Evolutionary conservation across 768 basidiomycete species (phyloP), one percentile per base, ranked within the genome.

Genomic region (Ephemerocybe angulata): DNA sequence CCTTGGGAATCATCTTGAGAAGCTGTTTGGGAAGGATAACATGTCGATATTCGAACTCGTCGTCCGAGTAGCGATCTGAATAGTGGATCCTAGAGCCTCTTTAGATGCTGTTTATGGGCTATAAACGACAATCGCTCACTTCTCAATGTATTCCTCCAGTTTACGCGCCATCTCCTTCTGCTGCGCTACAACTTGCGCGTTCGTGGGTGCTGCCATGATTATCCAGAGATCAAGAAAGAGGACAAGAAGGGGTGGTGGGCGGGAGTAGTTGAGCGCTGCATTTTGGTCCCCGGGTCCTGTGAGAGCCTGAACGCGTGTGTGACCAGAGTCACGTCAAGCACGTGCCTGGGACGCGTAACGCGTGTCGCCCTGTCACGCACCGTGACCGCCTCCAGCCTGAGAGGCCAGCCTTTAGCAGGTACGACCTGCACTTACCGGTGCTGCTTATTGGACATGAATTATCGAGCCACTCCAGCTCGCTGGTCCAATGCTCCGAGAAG

Each of bases 21-120:
- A 98, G 84, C 54, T 88, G 90, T 68, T 97, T 97, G 5, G 96
- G 96, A 19, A 99, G 76, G 62, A 97, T 97, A 61, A 99, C 96
- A 71, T 98, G 96, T 54, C 93, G 89, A 68, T 98, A 98, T 77
- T 98, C 95, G 70, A 82, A 97, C 60, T 82, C 73, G 70, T 96
- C 92, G 71, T 98, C 95, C 7, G 90, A 83, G 70, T 98, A 94
- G 58, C 90, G 86, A 70, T 93, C 90, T 57, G 91, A 93, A 67
- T 93, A 93, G 65, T 91, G 87, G 63, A 93, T 93, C 68, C 90
- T 93, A 55, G 4, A 8, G 21, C 24, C 41, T 57, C 53, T 60
- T 54, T 63, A 63, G 44, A 54, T 55, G 54, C 22, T 41, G 49
- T 44, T 44, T 12, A 24, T 57, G 44, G 22, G 56, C 1, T 13